phyloP scores from a whole-genome alignment of 2,329 filamentous ascomycete species.

The Diaporthe citrichinensis region DNA sequence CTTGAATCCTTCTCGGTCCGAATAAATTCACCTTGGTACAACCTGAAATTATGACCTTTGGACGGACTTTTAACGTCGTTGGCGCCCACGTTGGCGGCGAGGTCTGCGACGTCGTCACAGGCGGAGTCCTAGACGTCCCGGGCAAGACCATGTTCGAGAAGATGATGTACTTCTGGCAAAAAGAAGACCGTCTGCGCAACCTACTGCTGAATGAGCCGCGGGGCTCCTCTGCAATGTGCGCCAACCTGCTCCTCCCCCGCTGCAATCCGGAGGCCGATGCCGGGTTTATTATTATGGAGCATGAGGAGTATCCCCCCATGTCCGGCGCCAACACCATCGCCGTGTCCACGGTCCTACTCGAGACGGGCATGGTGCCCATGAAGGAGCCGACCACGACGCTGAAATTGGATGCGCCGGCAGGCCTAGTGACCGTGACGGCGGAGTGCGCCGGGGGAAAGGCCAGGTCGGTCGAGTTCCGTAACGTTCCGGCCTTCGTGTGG shows the following conservation, averaged over 20 bases:
- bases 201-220: slow-evolving; percentile 62
- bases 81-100: slow-evolving; percentile 57
- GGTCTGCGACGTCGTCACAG: slow-evolving; percentile 64
- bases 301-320: slow-evolving; percentile 8
- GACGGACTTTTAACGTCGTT: slow-evolving; percentile 49
- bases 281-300: slow-evolving; percentile 24
- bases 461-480: neutral
- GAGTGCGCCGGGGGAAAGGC: neutral
- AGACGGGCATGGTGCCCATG: slow-evolving; percentile 22
- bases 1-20: neutral
- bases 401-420: neutral
- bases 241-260: neutral
- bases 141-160: slow-evolving; percentile 64
- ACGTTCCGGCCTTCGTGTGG: slow-evolving; percentile 6
- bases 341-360: neutral
- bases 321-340: slow-evolving; percentile 5
- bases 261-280: slow-evolving; percentile 12
- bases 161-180: slow-evolving; percentile 56
- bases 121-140: slow-evolving; percentile 59
- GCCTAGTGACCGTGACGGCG: slow-evolving; percentile 1
- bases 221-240: slow-evolving; percentile 56
- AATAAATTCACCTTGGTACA: neutral
- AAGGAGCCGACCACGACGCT: slow-evolving; percentile 8
- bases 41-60: neutral
- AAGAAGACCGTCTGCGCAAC: slow-evolving; percentile 57